Percentiles rank a stretch among this genome's conserved stretches.
Conservation (phyloP, 2,329 filamentous ascomycete genomes). For the Neofusicoccum sp. region DNA sequence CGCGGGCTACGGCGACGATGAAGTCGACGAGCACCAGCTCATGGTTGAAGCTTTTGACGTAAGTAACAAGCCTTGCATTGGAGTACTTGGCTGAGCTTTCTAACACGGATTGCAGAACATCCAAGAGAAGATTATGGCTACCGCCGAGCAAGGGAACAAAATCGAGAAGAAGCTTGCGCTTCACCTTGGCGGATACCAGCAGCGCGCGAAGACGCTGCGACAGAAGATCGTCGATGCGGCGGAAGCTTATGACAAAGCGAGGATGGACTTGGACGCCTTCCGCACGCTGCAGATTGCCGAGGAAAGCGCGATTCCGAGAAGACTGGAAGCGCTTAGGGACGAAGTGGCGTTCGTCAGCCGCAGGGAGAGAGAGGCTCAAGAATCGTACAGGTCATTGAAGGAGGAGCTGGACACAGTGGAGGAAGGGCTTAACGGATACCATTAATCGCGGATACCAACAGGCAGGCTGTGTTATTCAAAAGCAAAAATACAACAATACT, state of each 20-base stretch:
- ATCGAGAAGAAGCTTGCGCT: slow-evolving; percentile 90
- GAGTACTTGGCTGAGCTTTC: slow-evolving; percentile 1
- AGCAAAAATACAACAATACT: neutral
- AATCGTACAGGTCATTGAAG: slow-evolving; percentile 73
- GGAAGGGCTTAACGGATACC: slow-evolving; percentile 39
- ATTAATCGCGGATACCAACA: slow-evolving; percentile 26
- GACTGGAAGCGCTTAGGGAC: slow-evolving; percentile 75
- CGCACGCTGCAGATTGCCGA: slow-evolving; percentile 77
- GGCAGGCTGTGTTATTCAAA: neutral
- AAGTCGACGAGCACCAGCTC: slow-evolving; percentile 67
- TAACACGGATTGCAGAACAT: slow-evolving; percentile 55
- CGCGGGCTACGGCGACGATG: slow-evolving; percentile 76
- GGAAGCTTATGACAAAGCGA: slow-evolving; percentile 73
- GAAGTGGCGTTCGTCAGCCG: slow-evolving; percentile 80
- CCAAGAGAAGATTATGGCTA: slow-evolving; percentile 71
- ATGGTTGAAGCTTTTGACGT: slow-evolving; percentile 76
- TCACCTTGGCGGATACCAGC: slow-evolving; percentile 87
- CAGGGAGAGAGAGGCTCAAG: slow-evolving; percentile 88
- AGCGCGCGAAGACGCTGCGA: slow-evolving; percentile 77
- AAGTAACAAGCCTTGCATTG: slow-evolving; percentile 37
- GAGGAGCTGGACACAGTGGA: slow-evolving; percentile 73
- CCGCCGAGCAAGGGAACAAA: slow-evolving; percentile 80
- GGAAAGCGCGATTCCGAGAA: slow-evolving; percentile 70
- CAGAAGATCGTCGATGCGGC: slow-evolving; percentile 78
- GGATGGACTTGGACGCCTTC: slow-evolving; percentile 72